Percentiles rank a stretch among this genome's conserved stretches.
These are phyloP conservation scores for Colletotrichum magnum DNA, from an alignment of 2,329 filamentous ascomycete genomes.

Conservation along the genomic window DNA sequence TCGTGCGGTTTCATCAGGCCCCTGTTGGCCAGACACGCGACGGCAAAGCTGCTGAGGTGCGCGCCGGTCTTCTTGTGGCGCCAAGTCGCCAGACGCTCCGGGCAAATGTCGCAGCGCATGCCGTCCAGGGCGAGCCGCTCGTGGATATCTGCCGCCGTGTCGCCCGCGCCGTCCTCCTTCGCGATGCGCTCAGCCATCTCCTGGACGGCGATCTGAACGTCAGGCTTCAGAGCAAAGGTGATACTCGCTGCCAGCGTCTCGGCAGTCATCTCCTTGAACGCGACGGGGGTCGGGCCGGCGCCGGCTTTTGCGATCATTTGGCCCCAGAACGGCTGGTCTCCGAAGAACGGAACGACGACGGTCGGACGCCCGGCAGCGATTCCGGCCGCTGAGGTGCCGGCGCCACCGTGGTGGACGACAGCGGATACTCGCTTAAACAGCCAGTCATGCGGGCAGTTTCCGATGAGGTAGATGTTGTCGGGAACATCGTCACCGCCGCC, in stretches of 20 bases:
- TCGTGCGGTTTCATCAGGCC: constrained; percentile 69
- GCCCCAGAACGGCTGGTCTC: constrained; percentile 78
- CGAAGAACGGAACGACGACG: constrained; percentile 77
- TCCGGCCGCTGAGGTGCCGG: constrained; percentile 75
- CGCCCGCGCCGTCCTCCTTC: constrained; percentile 67
- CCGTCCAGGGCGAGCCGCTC: constrained; percentile 66
- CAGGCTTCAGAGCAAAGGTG: constrained; percentile 63
- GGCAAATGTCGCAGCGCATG: constrained; percentile 71
- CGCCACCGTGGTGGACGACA: constrained; percentile 76
- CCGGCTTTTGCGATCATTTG: constrained; percentile 73
- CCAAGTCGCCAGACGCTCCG: constrained; percentile 73
- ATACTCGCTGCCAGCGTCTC: constrained; percentile 70
- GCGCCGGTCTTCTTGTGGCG: constrained; percentile 70
- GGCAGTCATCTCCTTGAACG: constrained; percentile 69
- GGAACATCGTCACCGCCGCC: constrained; percentile 65
- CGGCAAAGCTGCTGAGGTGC: constrained; percentile 73
- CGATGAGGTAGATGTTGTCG: constrained; percentile 71
- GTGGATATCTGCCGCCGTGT: constrained; percentile 68
- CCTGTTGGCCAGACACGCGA: constrained; percentile 68
- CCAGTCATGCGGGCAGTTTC: constrained; percentile 78
- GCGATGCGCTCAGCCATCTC: constrained; percentile 67
- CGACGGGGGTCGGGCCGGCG: constrained; percentile 71
- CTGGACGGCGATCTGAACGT: constrained; percentile 54
- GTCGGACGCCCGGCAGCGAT: constrained; percentile 72
- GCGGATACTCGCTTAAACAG: constrained; percentile 71